Base-by-base conservation (phyloP, 495 filamentous ascomycete genomes). In the Hypoxylon rickii region DNA sequence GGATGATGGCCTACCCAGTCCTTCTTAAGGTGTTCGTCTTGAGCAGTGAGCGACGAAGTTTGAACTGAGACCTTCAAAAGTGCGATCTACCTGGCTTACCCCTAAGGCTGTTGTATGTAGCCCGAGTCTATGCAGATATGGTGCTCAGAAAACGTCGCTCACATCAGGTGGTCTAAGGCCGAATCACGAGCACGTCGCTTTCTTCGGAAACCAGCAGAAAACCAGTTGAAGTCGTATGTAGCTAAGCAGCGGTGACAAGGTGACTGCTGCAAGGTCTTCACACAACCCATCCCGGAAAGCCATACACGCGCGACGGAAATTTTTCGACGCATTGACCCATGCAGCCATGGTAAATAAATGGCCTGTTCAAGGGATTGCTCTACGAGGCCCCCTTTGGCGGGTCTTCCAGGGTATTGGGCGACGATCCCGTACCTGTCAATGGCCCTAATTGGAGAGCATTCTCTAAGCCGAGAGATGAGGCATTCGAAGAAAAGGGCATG, bases 301-400 rank as follows among this genome's bases (percentile, higher is more conserved):
- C 33, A 44, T 37, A 17, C 31, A 36, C 16, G 56, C 22, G 22
- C 29, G 34, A 45, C 49, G 53, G 59, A 58, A 58, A 54, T 44
- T 63, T 63, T 53, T 54, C 8, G 20, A 42, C 53, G 59, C 59
- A 49, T 50, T 58, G 59, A 58, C 59, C 59, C 18, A 44, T 50
- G n/a, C n/a, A n/a, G n/a, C n/a, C n/a, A 22, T 38, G 26, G 29
- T 48, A 44, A 24, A 31, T 52, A 29, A 29, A n/a, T n/a, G n/a
- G n/a, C n/a, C n/a, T n/a, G n/a, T n/a, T n/a, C 24, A 4, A 29
- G 22, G 48, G 59, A 49, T 43, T 31, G 37, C 49, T 36, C 29
- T 37, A 50, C 29, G 44, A 58, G 39, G 57, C 39, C 56, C 59
- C 44, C 53, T 36, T 36, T 5, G 12, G 32, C 32, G 32, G 32